These are phyloP conservation scores for Sequoiadendron giganteum DNA, from an alignment of 75 land plant species.

Conservation along the genomic window DNA sequence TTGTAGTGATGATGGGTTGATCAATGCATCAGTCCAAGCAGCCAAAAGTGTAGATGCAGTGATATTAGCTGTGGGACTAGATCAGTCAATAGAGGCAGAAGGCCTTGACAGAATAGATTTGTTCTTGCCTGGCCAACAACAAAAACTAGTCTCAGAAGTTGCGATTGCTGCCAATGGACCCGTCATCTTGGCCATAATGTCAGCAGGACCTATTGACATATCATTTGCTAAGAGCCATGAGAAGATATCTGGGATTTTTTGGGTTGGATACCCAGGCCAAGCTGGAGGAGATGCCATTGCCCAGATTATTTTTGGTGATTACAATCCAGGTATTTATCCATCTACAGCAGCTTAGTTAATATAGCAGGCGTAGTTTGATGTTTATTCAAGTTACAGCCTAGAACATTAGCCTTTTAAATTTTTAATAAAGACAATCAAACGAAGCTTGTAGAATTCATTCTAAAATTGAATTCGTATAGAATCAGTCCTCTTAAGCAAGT, in stretches of 20 bases:
- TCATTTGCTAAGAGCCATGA: constrained; percentile 54
- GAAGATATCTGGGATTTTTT: constrained; percentile 63
- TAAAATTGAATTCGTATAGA: background rate
- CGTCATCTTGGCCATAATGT: constrained; percentile 58
- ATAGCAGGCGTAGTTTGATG: background rate
- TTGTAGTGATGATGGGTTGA: constrained; percentile 38
- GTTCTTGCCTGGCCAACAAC: constrained; percentile 80
- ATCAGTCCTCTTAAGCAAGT: background rate
- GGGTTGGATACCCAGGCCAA: constrained; percentile 98
- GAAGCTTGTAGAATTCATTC: background rate
- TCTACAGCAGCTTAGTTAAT: background rate
- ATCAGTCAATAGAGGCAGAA: constrained; percentile 78
- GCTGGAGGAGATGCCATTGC: constrained; percentile 93
- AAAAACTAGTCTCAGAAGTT: constrained; percentile 24
- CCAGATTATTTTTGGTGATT: constrained; percentile 66
- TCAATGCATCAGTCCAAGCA: constrained; percentile 49
- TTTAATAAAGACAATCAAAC: background rate
- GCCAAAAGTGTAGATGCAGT: constrained; percentile 76
- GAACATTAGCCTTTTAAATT: background rate
- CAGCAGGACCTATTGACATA: constrained; percentile 89
- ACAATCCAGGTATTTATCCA: constrained; percentile 74
- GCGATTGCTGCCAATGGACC: constrained; percentile 32
- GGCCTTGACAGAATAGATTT: constrained; percentile 61
- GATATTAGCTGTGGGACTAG: constrained; percentile 68
- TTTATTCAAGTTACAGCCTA: background rate